Percentiles rank a stretch among this genome's conserved stretches.
phyloP scores from a whole-genome alignment of 345 rosid genomes.

The Pistacia atlantica region DNA sequence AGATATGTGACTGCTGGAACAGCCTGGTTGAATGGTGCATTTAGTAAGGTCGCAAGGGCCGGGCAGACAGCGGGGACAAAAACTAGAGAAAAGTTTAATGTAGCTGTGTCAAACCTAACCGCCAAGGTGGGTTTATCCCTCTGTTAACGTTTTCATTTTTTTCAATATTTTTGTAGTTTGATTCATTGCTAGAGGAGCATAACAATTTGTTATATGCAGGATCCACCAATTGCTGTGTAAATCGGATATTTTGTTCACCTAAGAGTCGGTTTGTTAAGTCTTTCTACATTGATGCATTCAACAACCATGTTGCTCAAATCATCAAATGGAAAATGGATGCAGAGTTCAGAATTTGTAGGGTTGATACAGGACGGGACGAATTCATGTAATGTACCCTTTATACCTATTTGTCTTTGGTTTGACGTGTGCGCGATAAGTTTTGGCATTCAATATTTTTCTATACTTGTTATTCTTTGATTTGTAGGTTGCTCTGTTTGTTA shows the following conservation, averaged over 20 bases:
- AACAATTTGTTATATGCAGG: constrained; percentile 46
- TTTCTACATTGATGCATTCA: background rate
- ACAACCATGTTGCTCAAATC: constrained; percentile 21
- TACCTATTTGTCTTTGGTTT: constrained; percentile 25
- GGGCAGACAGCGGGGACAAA: constrained; percentile 87
- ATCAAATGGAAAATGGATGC: background rate
- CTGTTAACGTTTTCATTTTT: constrained; percentile 1
- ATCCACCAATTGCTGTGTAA: constrained; percentile 79
- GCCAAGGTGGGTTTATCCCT: constrained; percentile 57
- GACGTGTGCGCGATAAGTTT: constrained; percentile 18
- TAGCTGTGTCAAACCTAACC: constrained; percentile 80
- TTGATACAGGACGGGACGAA: constrained; percentile 17
- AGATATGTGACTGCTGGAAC: constrained; percentile 85
- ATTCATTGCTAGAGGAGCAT: background rate
- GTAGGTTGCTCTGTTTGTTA: constrained; percentile 12
- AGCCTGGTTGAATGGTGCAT: constrained; percentile 93
- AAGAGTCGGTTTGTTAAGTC: constrained; percentile 1
- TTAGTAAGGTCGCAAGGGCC: constrained; percentile 83
- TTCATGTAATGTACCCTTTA: constrained; percentile 15
- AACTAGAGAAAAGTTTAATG: constrained; percentile 81
- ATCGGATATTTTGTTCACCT: constrained; percentile 14
- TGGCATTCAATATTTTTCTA: constrained; percentile 2
- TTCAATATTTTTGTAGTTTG: background rate
- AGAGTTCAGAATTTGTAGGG: constrained; percentile 18
- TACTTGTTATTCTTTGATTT: constrained; percentile 40